These are phyloP conservation scores for Camelina laxa DNA, from an alignment of 345 rosid species.

Conservation along the genomic window DNA sequence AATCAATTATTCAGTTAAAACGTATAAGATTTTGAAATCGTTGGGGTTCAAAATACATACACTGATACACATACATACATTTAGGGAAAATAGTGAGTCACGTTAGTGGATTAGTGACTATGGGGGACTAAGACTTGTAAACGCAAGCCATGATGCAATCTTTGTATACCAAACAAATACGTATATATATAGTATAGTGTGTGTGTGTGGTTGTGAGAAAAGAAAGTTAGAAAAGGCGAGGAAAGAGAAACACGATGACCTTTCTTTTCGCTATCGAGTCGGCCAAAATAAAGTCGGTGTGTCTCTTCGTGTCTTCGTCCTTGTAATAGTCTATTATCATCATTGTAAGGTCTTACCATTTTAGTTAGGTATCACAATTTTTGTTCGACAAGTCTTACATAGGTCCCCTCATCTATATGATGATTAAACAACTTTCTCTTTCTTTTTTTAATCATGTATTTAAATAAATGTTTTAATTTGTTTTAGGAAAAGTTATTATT, in stretches of 20 bases:
- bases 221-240: conserved; percentile 31
- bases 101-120: conserved; percentile 32
- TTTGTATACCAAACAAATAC: not conserved
- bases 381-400: conserved; percentile 10
- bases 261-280: conserved; percentile 39
- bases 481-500: not conserved
- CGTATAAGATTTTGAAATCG: conserved; percentile 5
- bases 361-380: conserved; percentile 31
- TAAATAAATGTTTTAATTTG: not conserved
- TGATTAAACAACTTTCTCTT: not conserved
- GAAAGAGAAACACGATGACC: conserved; percentile 28
- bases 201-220: conserved; percentile 33
- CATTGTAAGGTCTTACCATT: conserved; percentile 31
- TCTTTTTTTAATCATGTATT: not conserved
- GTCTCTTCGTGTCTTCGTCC: conserved; percentile 44
- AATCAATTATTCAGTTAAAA: not conserved
- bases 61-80: not conserved
- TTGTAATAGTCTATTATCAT: conserved; percentile 36
- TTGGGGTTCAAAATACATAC: not conserved
- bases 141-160: conserved; percentile 44
- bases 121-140: conserved; percentile 22
- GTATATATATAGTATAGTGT: not conserved
- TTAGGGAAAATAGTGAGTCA: conserved; percentile 24
- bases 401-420: not conserved
- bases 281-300: conserved; percentile 45